These are phyloP conservation scores for Penicillium crustosum DNA, from an alignment of 2,329 filamentous ascomycete genomes.

Conservation along the genomic window DNA sequence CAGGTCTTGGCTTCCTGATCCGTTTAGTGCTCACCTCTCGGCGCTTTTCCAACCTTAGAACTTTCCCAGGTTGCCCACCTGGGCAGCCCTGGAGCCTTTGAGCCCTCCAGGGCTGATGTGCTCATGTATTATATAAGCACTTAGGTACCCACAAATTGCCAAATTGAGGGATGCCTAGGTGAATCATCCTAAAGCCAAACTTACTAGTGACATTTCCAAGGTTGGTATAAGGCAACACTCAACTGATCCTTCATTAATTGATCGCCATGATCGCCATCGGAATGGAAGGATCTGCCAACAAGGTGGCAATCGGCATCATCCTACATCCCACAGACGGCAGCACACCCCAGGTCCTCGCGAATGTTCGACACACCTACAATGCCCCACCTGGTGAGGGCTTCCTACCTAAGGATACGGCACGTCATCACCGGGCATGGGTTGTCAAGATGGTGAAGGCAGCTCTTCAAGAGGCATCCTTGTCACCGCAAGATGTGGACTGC, in stretches of 20 bases:
- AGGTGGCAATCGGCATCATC: constrained; percentile 91
- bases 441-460: constrained; percentile 75
- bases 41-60: too few relatives aligned
- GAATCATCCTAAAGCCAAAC: neutral
- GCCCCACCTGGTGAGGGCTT: constrained; percentile 88
- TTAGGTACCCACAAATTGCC: neutral
- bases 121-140: neutral
- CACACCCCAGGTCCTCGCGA: constrained; percentile 76
- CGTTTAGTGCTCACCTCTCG: too few relatives aligned
- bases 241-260: neutral
- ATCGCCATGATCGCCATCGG: constrained; percentile 64
- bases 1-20: too few relatives aligned
- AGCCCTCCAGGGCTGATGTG: too few relatives aligned
- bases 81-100: too few relatives aligned
- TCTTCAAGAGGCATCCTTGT: constrained; percentile 67
- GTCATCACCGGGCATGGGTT: constrained; percentile 79
- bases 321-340: constrained; percentile 61
- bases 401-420: constrained; percentile 91
- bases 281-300: constrained; percentile 94
- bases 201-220: neutral
- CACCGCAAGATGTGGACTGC: constrained; percentile 69
- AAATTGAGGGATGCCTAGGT: neutral
- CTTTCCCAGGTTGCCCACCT: too few relatives aligned
- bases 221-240: neutral
- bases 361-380: constrained; percentile 83